Conservation (phyloP, 1,284 basidiomycete species). For the Cryptococcus sp. region DNA sequence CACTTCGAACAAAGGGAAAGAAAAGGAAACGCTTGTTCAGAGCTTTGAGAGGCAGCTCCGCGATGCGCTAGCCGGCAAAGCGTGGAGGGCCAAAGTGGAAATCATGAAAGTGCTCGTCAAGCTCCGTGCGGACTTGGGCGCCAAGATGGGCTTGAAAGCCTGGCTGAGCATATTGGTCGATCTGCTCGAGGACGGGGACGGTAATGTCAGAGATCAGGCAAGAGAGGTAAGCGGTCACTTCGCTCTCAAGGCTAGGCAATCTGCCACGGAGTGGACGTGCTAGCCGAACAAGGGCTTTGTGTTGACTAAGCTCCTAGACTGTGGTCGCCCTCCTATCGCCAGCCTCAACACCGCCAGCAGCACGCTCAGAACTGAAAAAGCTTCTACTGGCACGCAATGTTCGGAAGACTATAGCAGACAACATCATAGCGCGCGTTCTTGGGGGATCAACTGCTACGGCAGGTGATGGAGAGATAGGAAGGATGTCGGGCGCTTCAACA, state of each 20-base stretch:
- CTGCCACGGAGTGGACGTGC: no score
- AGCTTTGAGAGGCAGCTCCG: constrained; percentile 75
- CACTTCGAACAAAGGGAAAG: constrained; percentile 65
- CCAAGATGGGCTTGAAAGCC: constrained; percentile 77
- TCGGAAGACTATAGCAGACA: constrained; percentile 72
- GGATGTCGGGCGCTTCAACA: constrained; percentile 21
- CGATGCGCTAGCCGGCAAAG: constrained; percentile 75
- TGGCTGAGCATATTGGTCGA: constrained; percentile 81
- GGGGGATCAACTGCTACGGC: constrained; percentile 20
- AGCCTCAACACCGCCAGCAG: constrained; percentile 75
- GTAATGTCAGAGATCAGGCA: constrained; percentile 82
- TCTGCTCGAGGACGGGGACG: constrained; percentile 85
- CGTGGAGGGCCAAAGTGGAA: constrained; percentile 64
- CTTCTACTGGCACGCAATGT: constrained; percentile 81
- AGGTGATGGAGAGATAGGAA: constrained; percentile 46
- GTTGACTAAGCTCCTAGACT: constrained; percentile 53
- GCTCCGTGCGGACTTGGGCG: constrained; percentile 74
- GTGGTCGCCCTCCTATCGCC: constrained; percentile 83
- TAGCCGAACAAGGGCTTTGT: not conserved
- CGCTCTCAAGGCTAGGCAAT: not conserved
- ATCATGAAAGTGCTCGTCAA: constrained; percentile 41
- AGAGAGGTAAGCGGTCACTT: constrained; percentile 53
- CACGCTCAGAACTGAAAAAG: constrained; percentile 89
- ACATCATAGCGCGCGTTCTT: constrained; percentile 55
- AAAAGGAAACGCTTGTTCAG: constrained; percentile 70